phyloP scores from a whole-genome alignment of 768 basidiomycete genomes.

The Leucocoprinus leucothites region DNA sequence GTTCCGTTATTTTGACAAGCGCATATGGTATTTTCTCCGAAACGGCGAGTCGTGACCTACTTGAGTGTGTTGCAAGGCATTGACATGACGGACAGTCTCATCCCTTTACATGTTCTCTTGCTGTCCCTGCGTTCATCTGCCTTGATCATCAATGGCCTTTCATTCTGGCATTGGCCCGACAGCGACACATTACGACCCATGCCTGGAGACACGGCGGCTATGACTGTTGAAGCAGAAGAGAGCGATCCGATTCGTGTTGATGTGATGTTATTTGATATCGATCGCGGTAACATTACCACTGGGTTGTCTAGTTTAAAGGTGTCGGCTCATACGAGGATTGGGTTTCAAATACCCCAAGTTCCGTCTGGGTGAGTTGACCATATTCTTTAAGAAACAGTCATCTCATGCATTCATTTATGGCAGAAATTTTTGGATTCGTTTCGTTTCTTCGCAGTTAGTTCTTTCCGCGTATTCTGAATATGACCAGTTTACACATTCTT shows the following conservation, averaged over 20 bases:
- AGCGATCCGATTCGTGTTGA: conserved; percentile 2
- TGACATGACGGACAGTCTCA: background rate
- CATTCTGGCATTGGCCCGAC: background rate
- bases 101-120: background rate
- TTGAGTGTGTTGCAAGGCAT: too few relatives aligned
- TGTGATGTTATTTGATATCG: conserved; percentile 2
- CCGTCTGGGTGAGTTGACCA: background rate
- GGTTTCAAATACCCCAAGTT: conserved; percentile 3
- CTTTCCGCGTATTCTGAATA: background rate
- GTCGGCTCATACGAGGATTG: background rate
- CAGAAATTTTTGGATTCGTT: conserved; percentile 7
- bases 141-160: background rate
- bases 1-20: too few relatives aligned
- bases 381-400: background rate
- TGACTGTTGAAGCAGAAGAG: background rate
- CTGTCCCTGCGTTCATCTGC: background rate
- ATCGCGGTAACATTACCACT: background rate
- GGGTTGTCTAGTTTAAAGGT: background rate
- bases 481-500: background rate
- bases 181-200: background rate
- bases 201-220: background rate
- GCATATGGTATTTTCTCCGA: too few relatives aligned
- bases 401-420: background rate
- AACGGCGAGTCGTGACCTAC: too few relatives aligned
- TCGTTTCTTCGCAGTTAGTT: too few relatives aligned